Evolutionary conservation across 1,284 basidiomycete genomes (phyloP), one percentile per base, ranked within the genome.

Genomic region (Cutaneotrichosporon arboriforme): DNA sequence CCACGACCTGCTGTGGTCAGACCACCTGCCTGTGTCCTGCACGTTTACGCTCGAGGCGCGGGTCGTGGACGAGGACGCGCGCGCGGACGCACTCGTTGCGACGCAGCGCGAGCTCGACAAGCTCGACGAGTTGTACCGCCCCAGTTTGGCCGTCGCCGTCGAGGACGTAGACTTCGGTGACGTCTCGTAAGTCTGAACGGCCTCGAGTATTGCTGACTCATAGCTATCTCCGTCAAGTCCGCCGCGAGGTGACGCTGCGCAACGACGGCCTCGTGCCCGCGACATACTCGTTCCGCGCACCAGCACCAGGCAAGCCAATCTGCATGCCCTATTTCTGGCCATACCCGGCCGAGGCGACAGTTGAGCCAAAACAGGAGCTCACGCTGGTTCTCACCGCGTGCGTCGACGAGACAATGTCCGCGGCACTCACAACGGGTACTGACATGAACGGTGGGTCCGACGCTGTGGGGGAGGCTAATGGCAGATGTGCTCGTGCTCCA

Each of bases 81-180:
- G 67, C 4, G 52, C 44, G 36, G 73, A 77, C 45, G 63, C 63
- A 10, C 63, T 80, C 8, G 60, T 78, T 15, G 57, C 48, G 4
- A 67, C 76, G 43, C 61, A 65, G 34, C 49, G 58, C 33, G 76
- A 72, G 51, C 63, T 82, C 45, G 67, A 75, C 21, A 65, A 61
- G 20, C 64, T 83, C 17, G 73, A 77, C 41, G 68, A 64, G 33
- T 62, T 70, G 3, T 79, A 77, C 56, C 76, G 79, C 9, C 76
- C 76, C 18, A 74, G 76, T n/a, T 57, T 80, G 50, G 77, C 76
- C 55, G 78, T 78, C 47, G 73, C 73, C 4, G 73, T 68, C 50
- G 73, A 76, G 33, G 76, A 79, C 36, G 58, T 83, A 37, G 73
- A 75, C 15, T 69, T 81, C 55, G 69, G 68, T 1, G 54, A 61